phyloP scores from a whole-genome alignment of 2,329 filamentous ascomycete genomes.

The Colletotrichum sp. region DNA sequence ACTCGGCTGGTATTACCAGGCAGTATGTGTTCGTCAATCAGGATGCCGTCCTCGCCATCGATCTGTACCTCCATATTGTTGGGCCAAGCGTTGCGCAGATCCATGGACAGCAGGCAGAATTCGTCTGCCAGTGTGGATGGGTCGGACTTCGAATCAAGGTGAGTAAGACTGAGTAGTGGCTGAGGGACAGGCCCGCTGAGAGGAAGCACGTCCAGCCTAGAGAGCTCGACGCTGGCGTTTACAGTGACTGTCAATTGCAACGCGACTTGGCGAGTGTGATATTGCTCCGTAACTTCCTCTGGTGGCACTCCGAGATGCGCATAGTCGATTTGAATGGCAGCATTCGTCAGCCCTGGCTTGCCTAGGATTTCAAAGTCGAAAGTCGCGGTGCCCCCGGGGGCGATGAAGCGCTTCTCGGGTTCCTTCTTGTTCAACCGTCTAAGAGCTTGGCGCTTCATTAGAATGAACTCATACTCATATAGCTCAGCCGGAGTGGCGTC shows the following conservation, averaged over 20 bases:
- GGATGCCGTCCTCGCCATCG: slow-evolving; percentile 53
- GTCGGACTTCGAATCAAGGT: slow-evolving; percentile 47
- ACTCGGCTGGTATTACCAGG: slow-evolving; percentile 76
- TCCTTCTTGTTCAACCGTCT: slow-evolving; percentile 54
- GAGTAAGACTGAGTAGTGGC: slow-evolving; percentile 58
- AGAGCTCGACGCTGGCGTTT: slow-evolving; percentile 86
- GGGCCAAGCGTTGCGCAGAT: slow-evolving; percentile 90
- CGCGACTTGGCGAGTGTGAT: slow-evolving; percentile 84
- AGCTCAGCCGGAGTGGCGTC: slow-evolving; percentile 80
- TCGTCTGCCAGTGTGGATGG: slow-evolving; percentile 39
- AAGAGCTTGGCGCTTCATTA: slow-evolving; percentile 76
- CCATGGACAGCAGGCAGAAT: slow-evolving; percentile 80
- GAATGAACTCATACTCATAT: slow-evolving; percentile 84
- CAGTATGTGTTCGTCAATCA: slow-evolving; percentile 62
- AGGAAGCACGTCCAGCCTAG: slow-evolving; percentile 79
- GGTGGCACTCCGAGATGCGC: slow-evolving; percentile 75
- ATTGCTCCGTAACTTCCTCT: slow-evolving; percentile 72
- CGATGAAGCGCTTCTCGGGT: slow-evolving; percentile 63
- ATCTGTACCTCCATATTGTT: slow-evolving; percentile 75
- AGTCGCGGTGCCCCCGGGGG: slow-evolving; percentile 68
- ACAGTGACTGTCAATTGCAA: slow-evolving; percentile 87
- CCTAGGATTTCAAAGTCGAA: slow-evolving; percentile 88
- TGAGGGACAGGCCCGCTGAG: slow-evolving; percentile 71
- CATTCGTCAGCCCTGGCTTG: slow-evolving; percentile 82
- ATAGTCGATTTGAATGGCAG: slow-evolving; percentile 85